Conservation (phyloP, 106 monocot species). For the Dioscorea dumetorum region DNA sequence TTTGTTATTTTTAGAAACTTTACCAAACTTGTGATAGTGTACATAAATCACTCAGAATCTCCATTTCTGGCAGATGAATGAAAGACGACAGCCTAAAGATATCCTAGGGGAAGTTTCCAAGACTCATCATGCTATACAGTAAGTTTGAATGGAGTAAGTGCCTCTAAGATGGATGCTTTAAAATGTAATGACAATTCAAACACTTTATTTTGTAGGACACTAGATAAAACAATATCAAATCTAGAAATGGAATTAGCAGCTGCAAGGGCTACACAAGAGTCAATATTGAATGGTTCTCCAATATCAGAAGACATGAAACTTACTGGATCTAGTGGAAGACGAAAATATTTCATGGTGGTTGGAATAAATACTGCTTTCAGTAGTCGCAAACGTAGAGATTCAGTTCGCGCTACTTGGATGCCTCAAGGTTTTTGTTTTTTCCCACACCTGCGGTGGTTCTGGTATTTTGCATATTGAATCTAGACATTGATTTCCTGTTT, state of each 20-base stretch:
- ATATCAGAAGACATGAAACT: conserved; percentile 33
- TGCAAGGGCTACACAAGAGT: conserved; percentile 68
- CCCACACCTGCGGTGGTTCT: not conserved
- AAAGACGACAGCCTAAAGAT: conserved; percentile 19
- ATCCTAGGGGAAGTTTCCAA: conserved; percentile 32
- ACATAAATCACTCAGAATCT: too few species aligned
- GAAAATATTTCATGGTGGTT: conserved; percentile 79
- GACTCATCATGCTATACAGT: conserved; percentile 54
- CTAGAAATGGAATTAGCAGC: conserved; percentile 84
- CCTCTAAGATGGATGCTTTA: too few species aligned
- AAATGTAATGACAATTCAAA: too few species aligned
- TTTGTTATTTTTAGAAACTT: too few species aligned
- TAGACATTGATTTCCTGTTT: not conserved
- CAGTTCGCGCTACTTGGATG: conserved; percentile 91
- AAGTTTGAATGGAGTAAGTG: not conserved
- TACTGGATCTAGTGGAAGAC: conserved; percentile 16
- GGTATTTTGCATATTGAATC: too few species aligned
- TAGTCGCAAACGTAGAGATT: conserved; percentile 93
- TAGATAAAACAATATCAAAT: conserved; percentile 94
- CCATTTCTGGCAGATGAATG: conserved; percentile 18
- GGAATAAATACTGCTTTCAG: conserved; percentile 98
- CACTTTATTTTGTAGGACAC: conserved; percentile 30
- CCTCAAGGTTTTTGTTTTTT: conserved; percentile 57
- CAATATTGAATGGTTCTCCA: conserved; percentile 55
- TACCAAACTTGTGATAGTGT: too few species aligned